A percentile compares a stretch with the other conserved stretches of the same genome.
These are phyloP conservation scores for Suaeda aralocaspica DNA, from an alignment of 148 eudicot species.

Conservation along the genomic window DNA sequence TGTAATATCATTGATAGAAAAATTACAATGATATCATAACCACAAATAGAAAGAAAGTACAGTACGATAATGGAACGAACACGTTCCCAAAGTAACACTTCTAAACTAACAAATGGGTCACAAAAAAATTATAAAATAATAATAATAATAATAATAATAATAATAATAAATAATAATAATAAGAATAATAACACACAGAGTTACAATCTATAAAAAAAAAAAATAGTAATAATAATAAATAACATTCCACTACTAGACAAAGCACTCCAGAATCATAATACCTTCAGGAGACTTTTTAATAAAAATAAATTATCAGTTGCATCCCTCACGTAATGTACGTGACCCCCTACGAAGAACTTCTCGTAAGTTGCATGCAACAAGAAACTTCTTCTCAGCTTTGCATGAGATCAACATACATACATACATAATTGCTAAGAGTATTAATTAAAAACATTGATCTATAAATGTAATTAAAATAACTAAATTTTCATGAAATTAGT, in stretches of 20 bases:
- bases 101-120: background rate
- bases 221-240: too few species aligned
- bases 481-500: background rate
- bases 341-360: too few species aligned
- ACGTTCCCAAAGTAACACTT: constrained; percentile 6
- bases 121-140: background rate
- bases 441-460: too few species aligned
- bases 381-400: background rate
- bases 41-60: constrained; percentile 4
- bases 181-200: background rate
- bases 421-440: too few species aligned
- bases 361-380: constrained; percentile 7
- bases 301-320: background rate
- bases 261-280: background rate
- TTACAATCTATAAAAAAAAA: too few species aligned
- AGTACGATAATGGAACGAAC: constrained; percentile 16
- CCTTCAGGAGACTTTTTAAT: background rate
- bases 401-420: background rate
- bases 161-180: background rate
- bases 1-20: background rate
- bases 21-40: constrained; percentile 12
- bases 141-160: background rate
- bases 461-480: background rate
- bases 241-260: background rate
- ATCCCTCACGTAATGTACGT: background rate